These are phyloP conservation scores for Fraxinus latifolia DNA, from an alignment of 305 asterid species.

Conservation along the genomic window DNA sequence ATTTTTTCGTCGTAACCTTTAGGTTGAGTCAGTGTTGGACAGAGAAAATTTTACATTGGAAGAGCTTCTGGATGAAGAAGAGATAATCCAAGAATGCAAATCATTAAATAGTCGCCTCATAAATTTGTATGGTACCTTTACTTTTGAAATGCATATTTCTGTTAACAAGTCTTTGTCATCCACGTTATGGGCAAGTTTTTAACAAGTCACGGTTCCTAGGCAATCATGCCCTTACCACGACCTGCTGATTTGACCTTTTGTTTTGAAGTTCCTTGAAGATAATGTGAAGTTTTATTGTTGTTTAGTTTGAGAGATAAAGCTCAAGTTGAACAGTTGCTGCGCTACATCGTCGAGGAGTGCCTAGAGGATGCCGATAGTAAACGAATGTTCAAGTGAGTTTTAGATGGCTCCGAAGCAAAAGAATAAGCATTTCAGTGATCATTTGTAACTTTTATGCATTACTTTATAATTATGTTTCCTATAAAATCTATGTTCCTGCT, in stretches of 20 bases:
- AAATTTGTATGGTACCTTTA: conserved; percentile 58
- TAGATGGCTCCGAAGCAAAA: not conserved
- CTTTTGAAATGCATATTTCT: not conserved
- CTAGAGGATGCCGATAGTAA: conserved; percentile 83
- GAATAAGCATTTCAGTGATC: not conserved
- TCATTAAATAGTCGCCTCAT: conserved; percentile 91
- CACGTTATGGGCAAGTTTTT: not conserved
- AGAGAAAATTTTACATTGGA: conserved; percentile 80
- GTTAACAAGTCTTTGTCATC: not conserved
- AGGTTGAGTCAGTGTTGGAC: conserved; percentile 95
- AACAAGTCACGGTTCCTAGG: not conserved
- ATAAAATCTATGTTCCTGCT: not conserved
- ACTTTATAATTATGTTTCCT: not conserved
- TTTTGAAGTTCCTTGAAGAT: not conserved
- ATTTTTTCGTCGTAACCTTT: conserved; percentile 18
- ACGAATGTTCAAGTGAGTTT: conserved; percentile 78
- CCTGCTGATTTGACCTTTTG: not conserved
- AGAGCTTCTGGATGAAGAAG: conserved; percentile 99
- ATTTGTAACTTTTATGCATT: not conserved
- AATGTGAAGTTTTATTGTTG: conserved; percentile 18
- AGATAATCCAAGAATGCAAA: conserved; percentile 98
- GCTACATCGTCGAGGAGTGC: conserved; percentile 78
- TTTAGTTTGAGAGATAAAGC: conserved; percentile 85
- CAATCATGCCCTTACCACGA: not conserved
- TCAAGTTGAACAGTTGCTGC: conserved; percentile 85